Conservation (phyloP, 768 basidiomycete species). For the Myochromella boudieri region DNA sequence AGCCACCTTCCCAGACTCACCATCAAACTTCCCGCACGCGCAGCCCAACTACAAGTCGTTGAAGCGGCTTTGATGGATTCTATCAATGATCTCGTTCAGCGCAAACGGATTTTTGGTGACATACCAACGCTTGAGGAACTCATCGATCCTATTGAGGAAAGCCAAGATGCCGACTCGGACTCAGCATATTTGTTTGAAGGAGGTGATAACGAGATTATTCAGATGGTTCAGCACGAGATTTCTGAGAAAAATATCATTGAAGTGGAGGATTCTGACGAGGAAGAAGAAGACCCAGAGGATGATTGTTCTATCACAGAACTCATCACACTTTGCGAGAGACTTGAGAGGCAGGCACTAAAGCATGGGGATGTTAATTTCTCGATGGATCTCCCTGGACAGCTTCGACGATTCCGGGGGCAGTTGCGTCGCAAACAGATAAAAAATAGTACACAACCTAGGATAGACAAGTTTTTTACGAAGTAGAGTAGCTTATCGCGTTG, state of each 20-base stretch:
- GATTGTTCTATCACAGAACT: not conserved
- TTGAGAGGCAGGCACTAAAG: conserved; percentile 6
- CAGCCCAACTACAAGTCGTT: conserved; percentile 1
- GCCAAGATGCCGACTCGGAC: not conserved
- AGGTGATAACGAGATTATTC: not conserved
- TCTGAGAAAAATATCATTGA: not conserved
- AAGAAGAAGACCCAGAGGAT: not conserved
- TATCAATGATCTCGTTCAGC: not conserved
- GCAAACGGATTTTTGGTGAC: not conserved
- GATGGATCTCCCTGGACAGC: conserved; percentile 7
- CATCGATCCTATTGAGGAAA: not conserved
- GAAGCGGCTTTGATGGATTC: not conserved
- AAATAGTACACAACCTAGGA: too few species aligned
- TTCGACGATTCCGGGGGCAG: conserved; percentile 6
- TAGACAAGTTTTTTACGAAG: too few species aligned
- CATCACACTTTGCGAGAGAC: conserved; percentile 7
- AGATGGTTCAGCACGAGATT: not conserved
- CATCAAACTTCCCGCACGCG: conserved; percentile 3
- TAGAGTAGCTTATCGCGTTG: too few species aligned
- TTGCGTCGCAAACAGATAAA: too few species aligned
- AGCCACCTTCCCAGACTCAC: conserved; percentile 3
- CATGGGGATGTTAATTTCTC: conserved; percentile 4
- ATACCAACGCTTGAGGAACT: not conserved
- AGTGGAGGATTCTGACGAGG: not conserved
- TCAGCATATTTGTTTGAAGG: conserved; percentile 1